Base-by-base conservation (phyloP, 1,284 basidiomycete genomes). In the Irpex rosettiformis region DNA sequence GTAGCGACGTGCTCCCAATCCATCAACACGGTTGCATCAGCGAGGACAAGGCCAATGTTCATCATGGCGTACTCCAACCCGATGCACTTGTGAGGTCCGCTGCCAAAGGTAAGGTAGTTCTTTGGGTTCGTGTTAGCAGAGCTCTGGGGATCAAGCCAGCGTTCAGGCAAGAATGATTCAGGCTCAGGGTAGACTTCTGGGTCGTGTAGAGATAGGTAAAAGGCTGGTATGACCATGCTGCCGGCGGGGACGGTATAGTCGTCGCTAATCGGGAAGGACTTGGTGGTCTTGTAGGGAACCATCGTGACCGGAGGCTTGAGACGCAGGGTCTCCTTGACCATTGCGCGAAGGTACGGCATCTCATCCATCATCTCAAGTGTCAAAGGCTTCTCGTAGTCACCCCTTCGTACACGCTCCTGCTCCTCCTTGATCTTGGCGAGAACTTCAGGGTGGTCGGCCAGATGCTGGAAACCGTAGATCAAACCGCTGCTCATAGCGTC, bases 221-320 rank as follows among this genome's bases (percentile, higher is more conserved):
- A 93, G n/a, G 93, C 93, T 1, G 96, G 96, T 66, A 99, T 98
- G 68, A 98, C 84, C 93, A 99, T 98, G 70, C 89, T 89, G 65
- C 86, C 87, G 58, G 84, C 85, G 42, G 97, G 96, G 0, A 95
- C 96, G 16, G 91, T 96, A 80, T 99, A 99, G 69, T 91, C 84
- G 21, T 85, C 77, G 54, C 88, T 80, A 75, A 99, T 94, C 30
- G 94, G 94, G 88, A 99, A 98, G 0, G 93, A 74, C 75, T 91
- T 93, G 62, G 83, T 89, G 42, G 93, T 83, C 69, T 85, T 84
- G 81, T 99, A 99, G n/a, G 96, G 97, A 27, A 97, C 94, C 93
- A 96, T 96, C 30, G 90, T 91, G 53, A 96, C 94, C 5, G 96
- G 94, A 43, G 95, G 96, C 75, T 91, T 92, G 60, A 95, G 75